Conservation (phyloP, 192 early-diverging fungal genomes). For the Haplosporangium gracile region DNA sequence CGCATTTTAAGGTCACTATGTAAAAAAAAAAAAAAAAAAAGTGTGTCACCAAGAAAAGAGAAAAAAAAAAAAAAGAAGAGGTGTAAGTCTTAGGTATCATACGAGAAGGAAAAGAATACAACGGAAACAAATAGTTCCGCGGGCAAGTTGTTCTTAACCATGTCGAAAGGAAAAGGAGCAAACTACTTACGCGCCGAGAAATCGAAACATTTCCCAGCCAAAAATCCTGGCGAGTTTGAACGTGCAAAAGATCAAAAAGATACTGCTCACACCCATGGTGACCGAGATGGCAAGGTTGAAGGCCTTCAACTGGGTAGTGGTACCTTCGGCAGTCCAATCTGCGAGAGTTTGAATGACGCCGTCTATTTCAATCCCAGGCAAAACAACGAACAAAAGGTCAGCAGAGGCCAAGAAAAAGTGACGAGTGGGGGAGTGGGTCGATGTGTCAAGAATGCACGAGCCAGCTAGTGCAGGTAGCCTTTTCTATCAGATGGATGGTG, state of each 20-base stretch:
- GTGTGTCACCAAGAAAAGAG: neutral
- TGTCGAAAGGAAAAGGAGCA: neutral
- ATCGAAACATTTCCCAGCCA: constrained; percentile 55
- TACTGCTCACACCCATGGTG: constrained; percentile 36
- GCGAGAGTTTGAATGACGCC: constrained; percentile 41
- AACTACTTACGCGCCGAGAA: constrained; percentile 50
- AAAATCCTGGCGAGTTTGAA: constrained; percentile 45
- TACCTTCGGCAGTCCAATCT: constrained; percentile 31
- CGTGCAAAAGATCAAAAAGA: constrained; percentile 31
- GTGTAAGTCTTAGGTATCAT: neutral
- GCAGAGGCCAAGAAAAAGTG: neutral
- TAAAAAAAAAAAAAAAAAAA: neutral
- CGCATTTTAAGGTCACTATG: constrained; percentile 43
- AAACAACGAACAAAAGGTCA: neutral
- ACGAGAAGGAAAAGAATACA: neutral
- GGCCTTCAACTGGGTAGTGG: constrained; percentile 5
- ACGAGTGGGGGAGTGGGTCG: neutral
- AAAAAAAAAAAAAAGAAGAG: neutral
- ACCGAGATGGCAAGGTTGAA: constrained; percentile 40
- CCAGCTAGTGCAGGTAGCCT: neutral
- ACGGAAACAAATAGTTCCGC: neutral
- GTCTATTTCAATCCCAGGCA: constrained; percentile 17
- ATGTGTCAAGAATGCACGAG: constrained; percentile 1
- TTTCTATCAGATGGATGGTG: neutral
- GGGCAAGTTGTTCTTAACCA: neutral